Base-by-base conservation (phyloP, 2,329 filamentous ascomycete genomes). In the Xylaria sp. region DNA sequence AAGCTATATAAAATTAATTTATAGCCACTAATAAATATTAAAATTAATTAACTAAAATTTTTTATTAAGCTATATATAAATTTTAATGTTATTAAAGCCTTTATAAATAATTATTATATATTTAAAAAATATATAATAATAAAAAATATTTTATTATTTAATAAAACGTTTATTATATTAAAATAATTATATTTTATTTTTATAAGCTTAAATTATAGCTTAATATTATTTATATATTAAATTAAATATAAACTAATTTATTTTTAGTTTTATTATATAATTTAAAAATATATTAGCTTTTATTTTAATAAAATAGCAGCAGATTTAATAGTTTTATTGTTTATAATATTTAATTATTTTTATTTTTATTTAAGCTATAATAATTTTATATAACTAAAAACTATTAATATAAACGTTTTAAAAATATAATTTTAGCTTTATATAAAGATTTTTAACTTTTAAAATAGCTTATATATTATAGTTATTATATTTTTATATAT, bases 381-480 rank as follows among this genome's bases (percentile, higher is more conserved):
- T 34, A 25, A 25, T 3, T 25, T 25, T 25, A 25, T 25, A 25
- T 25, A 25, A 25, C 3, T 25, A 25, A 25, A 34, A 34, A 9
- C 12, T 13, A 55, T 15, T 34, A 34, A 9, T 34, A 34, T 34
- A 34, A 34, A 34, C 6, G 6, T 34, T 34, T 2, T 7, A 34
- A 34, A 34, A 34, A 34, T 34, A 34, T 34, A 34, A 39, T 34
- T 34, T 34, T 34, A 34, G 32, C 32, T 34, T 34, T 34, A 34
- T 9, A 9, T 34, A 34, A 34, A 34, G 6, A 34, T 4, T 34
- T 34, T 34, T 34, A 7, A 37, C 18, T 37, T 37, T 37, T 20
- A 55, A 55, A 55, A 23, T 66, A 23, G 5, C n/a, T 2, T 60
- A 60, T 34, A 60, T 61, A 39, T 28, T 55, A 61, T 28, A 66